Percentiles rank a stretch among this genome's conserved stretches.
Conservation (phyloP, 306 rosid species). For the Begonia peltatifolia region DNA sequence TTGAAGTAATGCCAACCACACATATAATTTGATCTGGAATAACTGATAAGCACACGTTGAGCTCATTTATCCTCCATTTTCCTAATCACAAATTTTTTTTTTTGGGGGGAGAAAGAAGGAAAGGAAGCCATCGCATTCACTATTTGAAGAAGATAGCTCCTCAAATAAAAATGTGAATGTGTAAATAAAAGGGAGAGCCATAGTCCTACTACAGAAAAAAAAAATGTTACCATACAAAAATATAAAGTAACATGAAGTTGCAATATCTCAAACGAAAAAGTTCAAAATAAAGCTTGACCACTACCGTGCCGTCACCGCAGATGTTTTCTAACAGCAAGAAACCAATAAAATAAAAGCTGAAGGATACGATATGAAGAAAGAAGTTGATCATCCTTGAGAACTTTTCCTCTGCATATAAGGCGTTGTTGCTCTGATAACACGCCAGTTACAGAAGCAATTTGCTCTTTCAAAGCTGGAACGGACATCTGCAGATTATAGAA, state of each 20-base stretch:
- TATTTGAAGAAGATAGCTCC: too few species aligned
- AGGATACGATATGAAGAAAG: constrained; percentile 62
- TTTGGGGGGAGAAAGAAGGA: too few species aligned
- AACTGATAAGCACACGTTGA: too few species aligned
- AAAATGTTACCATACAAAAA: constrained; percentile 1
- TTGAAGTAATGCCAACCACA: neutral
- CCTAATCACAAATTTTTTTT: too few species aligned
- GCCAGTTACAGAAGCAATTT: constrained; percentile 52
- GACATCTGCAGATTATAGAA: constrained; percentile 58
- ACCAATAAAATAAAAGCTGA: constrained; percentile 1
- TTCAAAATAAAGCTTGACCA: neutral
- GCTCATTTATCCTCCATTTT: too few species aligned
- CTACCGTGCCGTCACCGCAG: too few species aligned
- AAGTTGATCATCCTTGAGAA: constrained; percentile 52
- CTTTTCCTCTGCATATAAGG: constrained; percentile 57
- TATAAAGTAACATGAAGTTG: neutral
- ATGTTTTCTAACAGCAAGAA: neutral
- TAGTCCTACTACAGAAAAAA: too few species aligned
- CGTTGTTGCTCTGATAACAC: constrained; percentile 50
- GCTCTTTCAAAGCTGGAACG: constrained; percentile 51
- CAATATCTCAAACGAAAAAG: neutral
- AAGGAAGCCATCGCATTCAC: too few species aligned
- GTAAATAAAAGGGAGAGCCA: too few species aligned
- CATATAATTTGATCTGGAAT: neutral
- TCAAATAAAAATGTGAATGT: too few species aligned